phyloP scores from a whole-genome alignment of 1,284 basidiomycete species.

The Meripilus lineatus region DNA sequence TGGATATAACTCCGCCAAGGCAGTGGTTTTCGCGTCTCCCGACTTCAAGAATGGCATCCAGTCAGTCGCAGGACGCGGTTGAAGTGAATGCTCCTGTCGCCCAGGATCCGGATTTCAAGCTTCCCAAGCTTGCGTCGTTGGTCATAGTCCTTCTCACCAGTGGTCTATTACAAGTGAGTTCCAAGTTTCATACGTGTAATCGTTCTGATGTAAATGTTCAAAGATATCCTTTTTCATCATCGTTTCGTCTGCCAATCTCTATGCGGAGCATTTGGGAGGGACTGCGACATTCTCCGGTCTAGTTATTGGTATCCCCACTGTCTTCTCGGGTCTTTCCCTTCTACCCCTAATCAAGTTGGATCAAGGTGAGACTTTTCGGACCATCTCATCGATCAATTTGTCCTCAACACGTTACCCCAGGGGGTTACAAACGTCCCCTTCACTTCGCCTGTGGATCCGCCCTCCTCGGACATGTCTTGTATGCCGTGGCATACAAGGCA shows the following conservation, averaged over 20 bases:
- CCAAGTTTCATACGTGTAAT: neutral
- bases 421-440: constrained; percentile 44
- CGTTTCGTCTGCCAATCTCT: constrained; percentile 60
- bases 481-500: constrained; percentile 41
- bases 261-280: constrained; percentile 60
- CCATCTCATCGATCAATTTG: neutral
- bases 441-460: constrained; percentile 38
- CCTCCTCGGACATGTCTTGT: constrained; percentile 39
- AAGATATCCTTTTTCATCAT: constrained; percentile 58
- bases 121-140: constrained; percentile 41
- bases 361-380: constrained; percentile 36
- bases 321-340: constrained; percentile 52
- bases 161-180: constrained; percentile 39
- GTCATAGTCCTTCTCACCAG: constrained; percentile 40
- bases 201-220: neutral
- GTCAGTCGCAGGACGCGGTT: neutral
- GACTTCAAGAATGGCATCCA: neutral
- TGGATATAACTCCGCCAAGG: constrained; percentile 8
- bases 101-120: constrained; percentile 39
- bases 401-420: constrained; percentile 25
- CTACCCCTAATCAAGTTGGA: constrained; percentile 56
- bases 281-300: constrained; percentile 63
- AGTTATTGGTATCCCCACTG: constrained; percentile 62
- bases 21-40: constrained; percentile 8
- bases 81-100: neutral